These are phyloP conservation scores for Solanum paucissectum DNA, from an alignment of 257 asterid species.

Conservation along the genomic window DNA sequence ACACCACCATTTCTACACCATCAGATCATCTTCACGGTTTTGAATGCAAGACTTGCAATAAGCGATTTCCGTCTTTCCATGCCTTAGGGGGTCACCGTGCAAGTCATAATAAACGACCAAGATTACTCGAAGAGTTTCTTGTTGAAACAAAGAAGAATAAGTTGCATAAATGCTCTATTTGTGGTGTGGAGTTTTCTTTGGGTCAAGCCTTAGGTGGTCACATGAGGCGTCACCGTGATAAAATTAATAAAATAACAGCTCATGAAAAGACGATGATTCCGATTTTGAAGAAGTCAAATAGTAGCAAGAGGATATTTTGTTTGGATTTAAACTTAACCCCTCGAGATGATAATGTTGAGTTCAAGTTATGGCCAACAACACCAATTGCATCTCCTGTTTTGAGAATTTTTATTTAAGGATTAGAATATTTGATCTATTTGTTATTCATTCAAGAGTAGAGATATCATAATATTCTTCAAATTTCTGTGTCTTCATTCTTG, in stretches of 20 bases:
- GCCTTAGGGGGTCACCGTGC: neutral
- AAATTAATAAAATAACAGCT: neutral
- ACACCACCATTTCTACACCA: no score
- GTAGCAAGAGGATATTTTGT: neutral
- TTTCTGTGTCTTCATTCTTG: neutral
- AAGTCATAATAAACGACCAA: neutral
- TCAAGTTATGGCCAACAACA: neutral
- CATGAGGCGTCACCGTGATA: neutral
- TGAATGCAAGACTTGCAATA: conserved; percentile 1
- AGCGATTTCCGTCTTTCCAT: neutral
- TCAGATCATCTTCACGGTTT: neutral
- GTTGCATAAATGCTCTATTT: neutral
- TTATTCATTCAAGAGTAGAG: no score
- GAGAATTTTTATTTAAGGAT: no score
- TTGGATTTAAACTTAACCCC: neutral
- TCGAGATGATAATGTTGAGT: neutral
- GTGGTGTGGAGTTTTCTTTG: neutral
- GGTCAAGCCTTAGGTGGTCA: conserved; percentile 1
- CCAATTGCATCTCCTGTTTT: neutral
- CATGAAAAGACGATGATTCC: neutral
- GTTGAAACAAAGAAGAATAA: neutral
- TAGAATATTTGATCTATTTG: no score
- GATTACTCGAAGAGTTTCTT: neutral
- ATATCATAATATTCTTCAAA: no score
- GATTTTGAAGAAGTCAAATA: neutral